phyloP scores from a whole-genome alignment of 2,329 filamentous ascomycete genomes.

The Chrysosporium keratinophilum region DNA sequence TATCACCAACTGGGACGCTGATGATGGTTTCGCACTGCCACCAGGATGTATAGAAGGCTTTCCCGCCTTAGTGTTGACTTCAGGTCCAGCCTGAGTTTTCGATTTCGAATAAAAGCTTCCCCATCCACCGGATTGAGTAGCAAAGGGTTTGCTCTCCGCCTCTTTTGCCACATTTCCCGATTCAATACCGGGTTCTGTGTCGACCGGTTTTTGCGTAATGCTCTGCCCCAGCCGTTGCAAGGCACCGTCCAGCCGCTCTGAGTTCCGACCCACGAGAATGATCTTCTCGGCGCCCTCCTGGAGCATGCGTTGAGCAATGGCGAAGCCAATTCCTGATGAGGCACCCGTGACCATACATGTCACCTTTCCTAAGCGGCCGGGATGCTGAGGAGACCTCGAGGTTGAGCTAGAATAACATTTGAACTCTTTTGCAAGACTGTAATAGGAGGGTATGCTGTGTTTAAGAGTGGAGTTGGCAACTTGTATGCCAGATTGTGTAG shows the following conservation, averaged over 20 bases:
- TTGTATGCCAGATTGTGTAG: background rate
- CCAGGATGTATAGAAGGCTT: background rate
- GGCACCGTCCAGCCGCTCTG: constrained; percentile 36
- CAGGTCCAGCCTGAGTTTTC: background rate
- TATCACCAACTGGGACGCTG: background rate
- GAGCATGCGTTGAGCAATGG: constrained; percentile 58
- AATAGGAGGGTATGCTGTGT: background rate
- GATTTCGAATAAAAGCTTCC: background rate
- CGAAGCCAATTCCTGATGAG: constrained; percentile 58
- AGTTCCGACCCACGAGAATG: constrained; percentile 52
- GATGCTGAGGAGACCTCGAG: background rate
- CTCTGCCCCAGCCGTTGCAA: constrained; percentile 21
- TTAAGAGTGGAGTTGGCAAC: background rate
- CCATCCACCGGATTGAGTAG: background rate
- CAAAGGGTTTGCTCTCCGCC: background rate
- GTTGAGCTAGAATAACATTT: background rate
- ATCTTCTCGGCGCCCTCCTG: constrained; percentile 47
- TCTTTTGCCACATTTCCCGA: background rate
- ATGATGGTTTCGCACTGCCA: background rate
- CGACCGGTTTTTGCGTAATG: background rate
- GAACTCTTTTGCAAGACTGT: background rate
- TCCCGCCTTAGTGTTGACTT: background rate
- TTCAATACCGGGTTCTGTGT: background rate
- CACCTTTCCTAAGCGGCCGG: constrained; percentile 24
- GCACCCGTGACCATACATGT: constrained; percentile 55